These are phyloP conservation scores for Scortechinia acanthostroma DNA, from an alignment of 2,329 filamentous ascomycete species.

Conservation along the genomic window DNA sequence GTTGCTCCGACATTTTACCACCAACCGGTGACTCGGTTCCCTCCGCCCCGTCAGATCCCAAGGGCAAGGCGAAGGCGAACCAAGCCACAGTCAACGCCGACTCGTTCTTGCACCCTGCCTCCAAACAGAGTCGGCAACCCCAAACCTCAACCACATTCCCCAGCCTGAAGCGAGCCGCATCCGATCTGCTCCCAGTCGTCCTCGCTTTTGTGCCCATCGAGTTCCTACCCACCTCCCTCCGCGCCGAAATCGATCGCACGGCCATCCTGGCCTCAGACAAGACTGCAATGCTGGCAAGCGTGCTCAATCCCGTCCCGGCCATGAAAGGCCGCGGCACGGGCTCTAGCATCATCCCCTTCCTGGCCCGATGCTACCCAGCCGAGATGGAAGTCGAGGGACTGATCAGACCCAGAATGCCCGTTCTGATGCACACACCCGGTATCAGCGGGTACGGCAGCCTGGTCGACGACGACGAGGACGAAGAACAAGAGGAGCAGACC, in stretches of 20 bases:
- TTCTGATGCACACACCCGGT: slow-evolving; percentile 14
- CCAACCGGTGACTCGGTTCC: slow-evolving; percentile 7
- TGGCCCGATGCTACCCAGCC: slow-evolving; percentile 35
- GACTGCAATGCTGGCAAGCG: slow-evolving; percentile 46
- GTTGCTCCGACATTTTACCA: not conserved
- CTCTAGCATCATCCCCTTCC: slow-evolving; percentile 48
- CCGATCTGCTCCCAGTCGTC: slow-evolving; percentile 32
- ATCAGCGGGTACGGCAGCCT: not conserved
- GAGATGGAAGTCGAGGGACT: slow-evolving; percentile 41
- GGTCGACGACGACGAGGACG: slow-evolving; percentile 2
- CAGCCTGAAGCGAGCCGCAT: slow-evolving; percentile 17
- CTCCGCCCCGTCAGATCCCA: slow-evolving; percentile 13
- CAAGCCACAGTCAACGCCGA: slow-evolving; percentile 32
- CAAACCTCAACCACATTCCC: slow-evolving; percentile 9
- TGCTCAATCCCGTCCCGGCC: slow-evolving; percentile 41
- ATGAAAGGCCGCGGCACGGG: slow-evolving; percentile 27
- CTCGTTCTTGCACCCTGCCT: slow-evolving; percentile 29
- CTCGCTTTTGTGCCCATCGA: slow-evolving; percentile 33
- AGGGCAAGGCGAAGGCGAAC: slow-evolving; percentile 7
- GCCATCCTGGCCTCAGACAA: slow-evolving; percentile 42
- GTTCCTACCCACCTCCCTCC: slow-evolving; percentile 35
- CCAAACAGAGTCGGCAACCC: slow-evolving; percentile 13
- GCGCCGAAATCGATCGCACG: slow-evolving; percentile 48
- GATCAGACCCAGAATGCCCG: slow-evolving; percentile 33
- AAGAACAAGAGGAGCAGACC: not conserved